phyloP scores from a whole-genome alignment of 1,139 yeast species.

The Suhomyces panamericanus region DNA sequence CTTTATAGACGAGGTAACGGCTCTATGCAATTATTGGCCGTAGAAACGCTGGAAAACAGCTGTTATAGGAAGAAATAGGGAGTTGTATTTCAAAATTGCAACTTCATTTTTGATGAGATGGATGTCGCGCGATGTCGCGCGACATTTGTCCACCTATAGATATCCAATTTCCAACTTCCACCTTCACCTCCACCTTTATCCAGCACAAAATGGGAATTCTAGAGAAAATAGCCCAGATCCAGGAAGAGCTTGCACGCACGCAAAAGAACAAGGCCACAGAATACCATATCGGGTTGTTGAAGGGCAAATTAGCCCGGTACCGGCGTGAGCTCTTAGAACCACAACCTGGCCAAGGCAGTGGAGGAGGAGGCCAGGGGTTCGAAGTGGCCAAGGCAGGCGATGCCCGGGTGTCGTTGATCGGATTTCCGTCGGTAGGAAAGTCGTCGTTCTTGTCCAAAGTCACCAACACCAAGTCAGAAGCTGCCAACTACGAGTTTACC shows the following conservation, averaged over 20 bases:
- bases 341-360: slow-evolving; percentile 66
- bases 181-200: background rate
- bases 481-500: slow-evolving; percentile 94
- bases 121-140: slow-evolving; percentile 5
- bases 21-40: too few species aligned
- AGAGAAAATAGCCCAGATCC: slow-evolving; percentile 87
- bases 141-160: background rate
- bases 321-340: slow-evolving; percentile 92
- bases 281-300: slow-evolving; percentile 88
- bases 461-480: slow-evolving; percentile 90
- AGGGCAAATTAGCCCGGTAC: slow-evolving; percentile 93
- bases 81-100: background rate
- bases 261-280: slow-evolving; percentile 98
- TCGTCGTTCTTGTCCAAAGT: slow-evolving; percentile 84
- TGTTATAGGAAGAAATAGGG: background rate
- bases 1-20: background rate
- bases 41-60: background rate
- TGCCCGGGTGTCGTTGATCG: slow-evolving; percentile 92
- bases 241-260: slow-evolving; percentile 90
- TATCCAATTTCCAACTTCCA: background rate
- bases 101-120: slow-evolving; percentile 3
- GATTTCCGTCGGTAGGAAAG: slow-evolving; percentile 97
- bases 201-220: slow-evolving; percentile 18
- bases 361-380: slow-evolving; percentile 86
- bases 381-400: slow-evolving; percentile 96